Conservation (phyloP, 768 basidiomycete genomes). For the Pleurotus ostreatus region DNA sequence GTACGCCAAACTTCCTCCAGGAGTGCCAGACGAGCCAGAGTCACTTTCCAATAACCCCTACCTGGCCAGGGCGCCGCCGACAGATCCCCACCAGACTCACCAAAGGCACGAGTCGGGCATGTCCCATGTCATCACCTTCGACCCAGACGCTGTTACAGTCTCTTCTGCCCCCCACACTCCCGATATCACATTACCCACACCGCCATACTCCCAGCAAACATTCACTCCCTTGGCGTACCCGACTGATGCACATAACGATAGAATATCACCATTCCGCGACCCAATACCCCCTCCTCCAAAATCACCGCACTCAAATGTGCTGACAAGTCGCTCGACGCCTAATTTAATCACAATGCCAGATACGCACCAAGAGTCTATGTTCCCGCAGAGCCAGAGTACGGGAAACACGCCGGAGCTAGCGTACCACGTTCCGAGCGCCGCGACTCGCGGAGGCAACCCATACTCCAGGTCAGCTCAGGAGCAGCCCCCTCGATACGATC, state of each 20-base stretch:
- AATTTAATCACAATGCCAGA: not conserved
- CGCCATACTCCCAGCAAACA: not conserved
- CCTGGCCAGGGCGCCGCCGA: not conserved
- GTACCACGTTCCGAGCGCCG: not conserved
- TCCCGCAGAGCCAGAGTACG: not conserved
- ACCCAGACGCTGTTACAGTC: constrained; percentile 17
- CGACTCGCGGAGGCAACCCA: not conserved
- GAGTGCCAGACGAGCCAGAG: not conserved
- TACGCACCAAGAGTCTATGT: not conserved
- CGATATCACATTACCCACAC: not conserved
- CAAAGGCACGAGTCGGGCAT: not conserved
- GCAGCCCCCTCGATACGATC: constrained; percentile 1
- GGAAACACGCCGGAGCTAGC: not conserved
- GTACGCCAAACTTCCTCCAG: not conserved
- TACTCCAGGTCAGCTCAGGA: not conserved
- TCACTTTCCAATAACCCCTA: not conserved
- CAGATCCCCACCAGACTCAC: not conserved
- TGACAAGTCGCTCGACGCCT: constrained; percentile 1
- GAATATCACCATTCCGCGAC: not conserved
- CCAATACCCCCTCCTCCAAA: not conserved
- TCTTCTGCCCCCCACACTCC: constrained; percentile 1
- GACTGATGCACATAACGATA: not conserved
- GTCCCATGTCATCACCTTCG: constrained; percentile 20
- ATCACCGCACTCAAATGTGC: not conserved
- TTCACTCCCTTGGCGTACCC: not conserved